Evolutionary conservation across 371 early-diverging fungal genomes (phyloP), one percentile per base, ranked within the genome.

Genomic region (Syncephalastrum contaminatum): DNA sequence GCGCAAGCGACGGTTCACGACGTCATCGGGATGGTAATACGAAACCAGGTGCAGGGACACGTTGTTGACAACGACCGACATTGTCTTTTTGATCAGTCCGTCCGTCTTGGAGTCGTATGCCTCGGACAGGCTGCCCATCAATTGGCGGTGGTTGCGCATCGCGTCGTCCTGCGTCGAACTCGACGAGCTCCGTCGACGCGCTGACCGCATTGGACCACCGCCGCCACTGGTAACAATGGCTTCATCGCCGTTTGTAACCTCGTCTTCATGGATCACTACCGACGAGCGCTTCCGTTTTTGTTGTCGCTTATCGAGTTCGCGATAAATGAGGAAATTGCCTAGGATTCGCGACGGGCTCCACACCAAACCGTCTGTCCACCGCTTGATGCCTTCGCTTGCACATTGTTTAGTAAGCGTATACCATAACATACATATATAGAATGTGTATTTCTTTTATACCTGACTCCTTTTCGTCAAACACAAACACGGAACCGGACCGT

Each of bases 41-140:
- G 88, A 90, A 46, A 94, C 89, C 59, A 94, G 72, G 60, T 93
- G 94, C 63, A 90, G 88, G 40, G 84, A 81, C 30, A 85, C 81
- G 44, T 89, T 89, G 64, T 91, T 84, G 43, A 84, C 79, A 40
- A 85, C 82, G 47, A 92, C 83, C 25, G 91, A 91, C 77, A 93
- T 83, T 14, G 93, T 86, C 70, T 92, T 91, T 60, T 94, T 94
- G 56, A 92, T 87, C 16, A 94, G 72, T 0, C 94, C 94, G 60
- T 87, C 83, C 49, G 88, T 85, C 62, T 88, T 88, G 62, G 89
- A 84, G 59, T 79, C 62, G 67, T 85, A 82, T 40, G 83, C 78
- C 64, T 78, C 83, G 24, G 82, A 87, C 13, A 84, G 58, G 46
- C 82, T 81, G 2, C 86, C 86, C 36, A 84, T 78, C 12, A 86